phyloP scores from a whole-genome alignment of 176 grass and related monocot genomes.

The Panicum miliaceum region DNA sequence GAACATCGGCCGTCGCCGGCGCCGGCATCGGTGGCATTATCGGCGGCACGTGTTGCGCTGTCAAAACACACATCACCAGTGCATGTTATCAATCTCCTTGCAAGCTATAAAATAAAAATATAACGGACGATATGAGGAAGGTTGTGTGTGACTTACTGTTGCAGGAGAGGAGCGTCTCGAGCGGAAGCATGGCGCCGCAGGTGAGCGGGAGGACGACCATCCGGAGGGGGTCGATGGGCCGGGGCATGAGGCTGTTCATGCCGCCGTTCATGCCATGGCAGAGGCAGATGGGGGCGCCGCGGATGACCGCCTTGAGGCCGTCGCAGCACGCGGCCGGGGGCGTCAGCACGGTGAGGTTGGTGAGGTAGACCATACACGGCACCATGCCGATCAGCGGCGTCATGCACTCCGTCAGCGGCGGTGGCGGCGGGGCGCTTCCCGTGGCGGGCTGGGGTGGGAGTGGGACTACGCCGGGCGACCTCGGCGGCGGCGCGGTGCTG shows the following conservation, averaged over 20 bases:
- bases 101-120: neutral
- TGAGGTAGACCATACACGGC: constrained; percentile 47
- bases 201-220: constrained; percentile 23
- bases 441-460: neutral
- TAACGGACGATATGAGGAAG: neutral
- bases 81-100: neutral
- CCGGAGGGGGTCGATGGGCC: constrained; percentile 14
- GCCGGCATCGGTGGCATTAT: neutral
- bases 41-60: neutral
- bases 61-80: neutral
- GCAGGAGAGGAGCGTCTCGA: constrained; percentile 18
- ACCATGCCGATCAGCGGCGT: constrained; percentile 23
- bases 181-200: constrained; percentile 25
- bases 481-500: neutral
- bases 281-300: constrained; percentile 38
- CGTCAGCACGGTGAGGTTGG: constrained; percentile 30
- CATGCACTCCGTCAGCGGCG: constrained; percentile 28
- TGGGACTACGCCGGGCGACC: neutral
- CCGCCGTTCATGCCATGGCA: constrained; percentile 50
- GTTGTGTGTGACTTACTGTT: neutral
- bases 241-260: constrained; percentile 31
- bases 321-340: constrained; percentile 33
- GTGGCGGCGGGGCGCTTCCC: neutral
- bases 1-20: neutral
- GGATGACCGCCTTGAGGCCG: constrained; percentile 34